These are phyloP conservation scores for Nothomitra cinnamomea DNA, from an alignment of 2,329 filamentous ascomycete species.

Conservation along the genomic window DNA sequence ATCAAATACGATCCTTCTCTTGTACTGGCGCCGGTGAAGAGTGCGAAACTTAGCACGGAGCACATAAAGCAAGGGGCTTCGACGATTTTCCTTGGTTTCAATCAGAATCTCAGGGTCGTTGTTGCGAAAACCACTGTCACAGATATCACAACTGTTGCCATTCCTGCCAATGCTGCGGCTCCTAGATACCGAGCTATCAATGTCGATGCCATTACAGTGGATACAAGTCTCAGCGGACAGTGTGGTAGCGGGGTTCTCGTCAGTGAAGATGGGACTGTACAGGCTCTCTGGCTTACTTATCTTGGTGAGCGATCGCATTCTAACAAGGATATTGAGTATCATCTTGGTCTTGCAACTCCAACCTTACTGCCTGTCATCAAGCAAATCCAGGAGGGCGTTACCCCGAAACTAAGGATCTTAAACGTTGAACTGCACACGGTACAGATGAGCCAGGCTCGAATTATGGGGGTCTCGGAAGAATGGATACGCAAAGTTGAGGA, in stretches of 20 bases:
- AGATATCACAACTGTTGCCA: conserved; percentile 91
- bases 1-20: conserved; percentile 86
- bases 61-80: conserved; percentile 84
- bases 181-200: conserved; percentile 91
- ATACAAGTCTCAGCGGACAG: conserved; percentile 77
- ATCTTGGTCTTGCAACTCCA: conserved; percentile 78
- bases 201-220: conserved; percentile 90
- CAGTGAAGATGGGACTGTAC: conserved; percentile 76
- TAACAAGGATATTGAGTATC: conserved; percentile 88
- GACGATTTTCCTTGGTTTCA: conserved; percentile 96
- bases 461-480: conserved; percentile 91
- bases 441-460: conserved; percentile 88
- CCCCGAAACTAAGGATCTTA: conserved; percentile 72
- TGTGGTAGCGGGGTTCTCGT: conserved; percentile 90
- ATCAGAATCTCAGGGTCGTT: conserved; percentile 84
- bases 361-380: conserved; percentile 77
- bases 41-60: conserved; percentile 63
- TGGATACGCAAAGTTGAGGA: conserved; percentile 86
- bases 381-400: conserved; percentile 63
- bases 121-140: conserved; percentile 90
- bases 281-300: conserved; percentile 93
- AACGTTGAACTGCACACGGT: conserved; percentile 91
- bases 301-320: conserved; percentile 71
- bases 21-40: conserved; percentile 86
- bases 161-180: conserved; percentile 81